These are phyloP conservation scores for Adiantum capillusveneris DNA, from an alignment of 75 land plant species.

Conservation along the genomic window DNA sequence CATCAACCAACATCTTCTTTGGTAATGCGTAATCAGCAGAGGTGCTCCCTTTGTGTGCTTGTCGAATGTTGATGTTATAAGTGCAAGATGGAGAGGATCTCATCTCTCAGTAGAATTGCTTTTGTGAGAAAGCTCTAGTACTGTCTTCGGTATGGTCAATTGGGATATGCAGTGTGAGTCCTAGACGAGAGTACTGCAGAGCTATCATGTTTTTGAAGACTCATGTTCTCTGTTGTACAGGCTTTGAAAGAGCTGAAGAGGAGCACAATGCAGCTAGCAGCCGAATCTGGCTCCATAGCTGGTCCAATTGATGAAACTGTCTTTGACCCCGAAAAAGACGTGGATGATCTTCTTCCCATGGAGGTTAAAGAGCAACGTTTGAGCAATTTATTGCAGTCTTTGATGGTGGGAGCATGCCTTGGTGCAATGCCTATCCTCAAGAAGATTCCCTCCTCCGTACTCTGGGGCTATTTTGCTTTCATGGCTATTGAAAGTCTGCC, in stretches of 20 bases:
- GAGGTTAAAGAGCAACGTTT: slow-evolving; percentile 88
- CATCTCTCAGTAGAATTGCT: too few relatives aligned
- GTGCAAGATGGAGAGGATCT: too few relatives aligned
- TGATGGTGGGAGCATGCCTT: slow-evolving; percentile 80
- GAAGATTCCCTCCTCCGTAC: slow-evolving; percentile 75
- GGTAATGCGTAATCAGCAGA: too few relatives aligned
- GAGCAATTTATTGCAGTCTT: slow-evolving; percentile 80
- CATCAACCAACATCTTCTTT: slow-evolving; percentile 36
- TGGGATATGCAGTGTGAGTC: too few relatives aligned
- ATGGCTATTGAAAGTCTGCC: slow-evolving; percentile 91
- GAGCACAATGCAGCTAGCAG: slow-evolving; percentile 48
- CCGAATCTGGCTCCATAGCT: slow-evolving; percentile 44
- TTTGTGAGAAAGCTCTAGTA: too few relatives aligned
- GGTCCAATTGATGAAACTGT: slow-evolving; percentile 53
- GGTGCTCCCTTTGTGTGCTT: too few relatives aligned
- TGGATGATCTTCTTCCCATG: slow-evolving; percentile 72
- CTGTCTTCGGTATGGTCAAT: too few relatives aligned
- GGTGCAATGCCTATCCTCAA: slow-evolving; percentile 87
- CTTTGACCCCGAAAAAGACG: slow-evolving; percentile 77
- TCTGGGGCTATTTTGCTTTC: slow-evolving; percentile 92
- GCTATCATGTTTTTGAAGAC: too few relatives aligned
- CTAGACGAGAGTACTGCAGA: too few relatives aligned
- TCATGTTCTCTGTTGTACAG: too few relatives aligned
- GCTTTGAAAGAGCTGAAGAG: slow-evolving; percentile 57
- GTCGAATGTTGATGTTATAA: too few relatives aligned